Base-by-base conservation (phyloP, 2,329 filamentous ascomycete genomes). In the Fusarium devonianum region DNA sequence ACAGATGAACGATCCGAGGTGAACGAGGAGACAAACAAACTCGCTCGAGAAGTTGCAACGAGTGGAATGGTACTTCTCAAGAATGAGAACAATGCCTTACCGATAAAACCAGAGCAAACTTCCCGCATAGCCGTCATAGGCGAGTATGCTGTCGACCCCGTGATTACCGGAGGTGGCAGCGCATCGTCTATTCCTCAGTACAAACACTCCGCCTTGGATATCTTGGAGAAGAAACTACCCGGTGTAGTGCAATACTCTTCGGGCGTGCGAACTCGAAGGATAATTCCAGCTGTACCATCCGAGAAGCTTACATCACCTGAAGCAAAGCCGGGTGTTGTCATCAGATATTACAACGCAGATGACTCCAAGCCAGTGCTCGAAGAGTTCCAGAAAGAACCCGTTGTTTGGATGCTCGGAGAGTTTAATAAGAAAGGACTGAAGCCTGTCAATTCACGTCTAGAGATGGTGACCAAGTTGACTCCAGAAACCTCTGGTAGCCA, bases 81-180 rank as follows among this genome's bases (percentile, higher is more conserved):
- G n/a, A 61, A 61, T 4, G 37, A 42, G 1, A 16, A 41, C 3
- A 9, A 28, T 4, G 17, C 41, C 11, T 16, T 58, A 1, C 53
- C 54, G 5, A 36, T 58, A 3, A 33, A 33, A 13, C 16, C 18
- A 9, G 13, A 32, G 7, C 39, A 33, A 7, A n/a, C 16, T 5
- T 18, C 21, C 2, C 34, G 45, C 7, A 43, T 58, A 14, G 51
- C 43, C 8, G 21, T 58, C 3, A 46, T 58, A 37, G 54, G 54
- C 7, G 42, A 56, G 21, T 56, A 58, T 19, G 47, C 47, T 7
- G 11, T 21, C 3, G 25, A 39, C 2, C 43, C 54, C 1, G 44
- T 58, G 7, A 33, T 58, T 11, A 56, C 55, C 4, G 53, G 53
- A 11, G 55, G 55, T 3, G 55, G 55, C 9, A 58, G 55, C 11